These are phyloP conservation scores for Heterobasidion irregulare DNA, from an alignment of 1,284 basidiomycete genomes.

Conservation along the genomic window DNA sequence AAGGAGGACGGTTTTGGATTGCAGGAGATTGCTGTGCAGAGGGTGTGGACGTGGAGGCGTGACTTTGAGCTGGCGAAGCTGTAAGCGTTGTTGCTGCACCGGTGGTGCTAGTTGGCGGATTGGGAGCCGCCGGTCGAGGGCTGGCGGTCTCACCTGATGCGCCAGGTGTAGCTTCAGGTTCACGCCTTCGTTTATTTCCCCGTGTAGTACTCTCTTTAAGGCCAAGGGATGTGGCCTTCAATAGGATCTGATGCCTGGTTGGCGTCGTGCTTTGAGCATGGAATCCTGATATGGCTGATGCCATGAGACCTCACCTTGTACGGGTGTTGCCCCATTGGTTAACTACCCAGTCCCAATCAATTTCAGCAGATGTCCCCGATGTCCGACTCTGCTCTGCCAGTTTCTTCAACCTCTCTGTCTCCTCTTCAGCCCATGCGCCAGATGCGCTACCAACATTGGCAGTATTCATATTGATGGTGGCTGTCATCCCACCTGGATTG, in stretches of 20 bases:
- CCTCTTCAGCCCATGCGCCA: constrained; percentile 71
- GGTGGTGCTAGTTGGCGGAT: constrained; percentile 5
- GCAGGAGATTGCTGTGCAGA: constrained; percentile 17
- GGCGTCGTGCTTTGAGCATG: constrained; percentile 1
- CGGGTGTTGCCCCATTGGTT: constrained; percentile 62
- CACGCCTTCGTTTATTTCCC: constrained; percentile 53
- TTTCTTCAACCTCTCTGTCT: constrained; percentile 55
- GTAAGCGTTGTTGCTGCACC: constrained; percentile 7
- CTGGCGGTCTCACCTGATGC: constrained; percentile 3
- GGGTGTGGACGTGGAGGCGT: constrained; percentile 15
- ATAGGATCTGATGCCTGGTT: constrained; percentile 64
- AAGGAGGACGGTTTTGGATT: constrained; percentile 18
- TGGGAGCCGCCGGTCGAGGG: constrained; percentile 5
- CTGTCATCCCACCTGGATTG: constrained; percentile 14
- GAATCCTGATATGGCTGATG: background rate
- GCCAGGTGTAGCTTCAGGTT: constrained; percentile 24
- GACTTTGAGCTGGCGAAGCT: constrained; percentile 21
- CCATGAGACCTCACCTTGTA: constrained; percentile 41
- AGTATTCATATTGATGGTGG: constrained; percentile 25
- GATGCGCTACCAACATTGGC: constrained; percentile 41
- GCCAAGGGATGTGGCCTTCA: constrained; percentile 67
- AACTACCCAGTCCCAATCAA: constrained; percentile 72
- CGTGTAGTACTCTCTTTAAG: constrained; percentile 65
- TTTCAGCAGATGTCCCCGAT: constrained; percentile 38
- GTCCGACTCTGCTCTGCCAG: constrained; percentile 57